Conservation (phyloP, 1,284 basidiomycete species). For the Ustilago curta region DNA sequence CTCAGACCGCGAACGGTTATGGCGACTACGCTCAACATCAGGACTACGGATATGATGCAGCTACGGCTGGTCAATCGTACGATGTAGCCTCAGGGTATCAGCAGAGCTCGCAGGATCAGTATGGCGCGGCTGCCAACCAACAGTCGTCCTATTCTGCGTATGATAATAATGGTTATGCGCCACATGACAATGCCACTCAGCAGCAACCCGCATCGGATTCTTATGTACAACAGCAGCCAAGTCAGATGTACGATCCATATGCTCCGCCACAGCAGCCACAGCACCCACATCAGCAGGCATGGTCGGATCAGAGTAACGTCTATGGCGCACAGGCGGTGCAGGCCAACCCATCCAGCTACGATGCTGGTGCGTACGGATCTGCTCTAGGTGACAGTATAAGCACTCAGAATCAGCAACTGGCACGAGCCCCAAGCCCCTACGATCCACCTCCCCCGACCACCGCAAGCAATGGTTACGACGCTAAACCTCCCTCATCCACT, state of each 20-base stretch:
- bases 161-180: conserved; percentile 10
- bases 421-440: conserved; percentile 36
- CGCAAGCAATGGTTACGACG: conserved; percentile 12
- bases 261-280: conserved; percentile 22
- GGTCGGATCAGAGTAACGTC: conserved; percentile 17
- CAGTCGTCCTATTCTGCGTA: conserved; percentile 13
- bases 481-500: conserved; percentile 9
- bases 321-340: conserved; percentile 9
- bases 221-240: conserved; percentile 9
- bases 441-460: conserved; percentile 25
- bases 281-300: conserved; percentile 3
- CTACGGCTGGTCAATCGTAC: conserved; percentile 16
- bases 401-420: conserved; percentile 1
- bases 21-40: conserved; percentile 14
- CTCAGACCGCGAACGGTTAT: conserved; percentile 17
- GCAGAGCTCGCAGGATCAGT: conserved; percentile 13
- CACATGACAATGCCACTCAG: conserved; percentile 1
- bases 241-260: conserved; percentile 10
- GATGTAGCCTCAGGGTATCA: conserved; percentile 8
- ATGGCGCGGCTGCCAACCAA: background rate
- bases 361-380: conserved; percentile 5
- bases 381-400: background rate
- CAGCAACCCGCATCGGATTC: conserved; percentile 4
- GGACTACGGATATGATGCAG: conserved; percentile 18
- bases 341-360: conserved; percentile 8